Base-by-base conservation (phyloP, 2,329 filamentous ascomycete species). In the Chalara sp. region DNA sequence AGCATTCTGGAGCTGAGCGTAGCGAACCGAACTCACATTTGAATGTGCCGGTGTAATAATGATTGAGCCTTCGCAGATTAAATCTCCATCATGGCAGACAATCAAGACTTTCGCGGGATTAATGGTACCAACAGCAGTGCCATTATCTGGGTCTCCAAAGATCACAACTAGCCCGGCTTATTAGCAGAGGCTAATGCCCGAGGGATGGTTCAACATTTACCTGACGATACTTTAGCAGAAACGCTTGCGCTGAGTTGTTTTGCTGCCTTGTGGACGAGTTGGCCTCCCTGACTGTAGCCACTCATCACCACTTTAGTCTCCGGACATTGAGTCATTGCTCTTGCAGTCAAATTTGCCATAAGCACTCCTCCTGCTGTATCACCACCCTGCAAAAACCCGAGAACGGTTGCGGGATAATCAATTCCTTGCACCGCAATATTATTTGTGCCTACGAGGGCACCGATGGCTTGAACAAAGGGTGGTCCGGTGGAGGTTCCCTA, bases 371-470 rank as follows among this genome's bases (percentile, higher is more conserved):
- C 75, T 7, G 50, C 60, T 5, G 61, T 56, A 54, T 76, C 73
- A 1, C 76, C 76, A 6, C 73, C 72, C 10, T 64, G 66, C 6
- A 75, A 59, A 54, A 75, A 76, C 0, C 76, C 52, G 44, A 53
- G 54, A 41, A 71, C 54, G 52, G 65, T 62, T 4, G 77, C 78
- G 2, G 71, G 64, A 56, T 80, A 80, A 13, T 73, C 65, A n/a
- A 80, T 73, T 47, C 77, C 78, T 61, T 80, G 78, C 7, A 78
- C 69, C 8, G 72, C 72, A 6, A 79, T 59, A 49, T 72, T 72
- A 30, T 63, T 63, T 7, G 61, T 61, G 8, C 74, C 74, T 51
- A 78, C 63, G 47, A 64, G 60, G 5, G 59, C 44, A 6, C 66
- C 67, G 1, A 81, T 61, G 2, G 71, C 70, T 37, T 70, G 64